Evolutionary conservation across 2,329 filamentous ascomycete species (phyloP), one percentile per base, ranked within the genome.

Genomic region (Neonectria ditissima): DNA sequence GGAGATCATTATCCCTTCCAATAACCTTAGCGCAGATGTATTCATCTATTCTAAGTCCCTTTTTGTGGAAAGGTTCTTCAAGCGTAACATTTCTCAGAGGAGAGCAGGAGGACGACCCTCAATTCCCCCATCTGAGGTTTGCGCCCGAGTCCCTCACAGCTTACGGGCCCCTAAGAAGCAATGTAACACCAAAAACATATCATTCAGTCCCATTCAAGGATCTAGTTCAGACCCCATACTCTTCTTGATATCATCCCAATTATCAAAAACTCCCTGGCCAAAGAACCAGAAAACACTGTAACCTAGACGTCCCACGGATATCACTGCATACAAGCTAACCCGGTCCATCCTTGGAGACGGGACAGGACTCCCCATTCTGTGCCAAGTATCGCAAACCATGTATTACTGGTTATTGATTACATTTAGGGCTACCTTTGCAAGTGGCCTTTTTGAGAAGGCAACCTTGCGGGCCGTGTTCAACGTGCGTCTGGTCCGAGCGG

Each of bases 181-280:
- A 47, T 32, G 41, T 55, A 32, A 53, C 22, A 43, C 44, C 45
- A 30, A 59, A 16, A 32, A 32, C 24, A 50, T 45, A 44, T 16
- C 26, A 37, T 32, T 59, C 56, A 32, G 28, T 24, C 37, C 43
- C 56, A 14, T 59, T 37, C 56, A 53, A 59, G 43, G 7, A 28
- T 32, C 22, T 50, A 28, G 14, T 53, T 20, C 34, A 59, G 37
- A 30, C 37, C 44, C 47, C 56, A 26, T n/a, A 37, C 34, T 37
- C 34, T 37, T 37, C 34, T 37, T 28, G 26, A 63, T 47, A 63
- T 51, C 55, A 37, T 54, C 45, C 61, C 24, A 54, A 45, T 41
- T 48, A 43, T 62, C 16, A 41, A 62, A 57, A 47, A 58, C 41
- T 34, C 58, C 52, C 47, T 14, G 24, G 43, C 24, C 32, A 54